Evolutionary conservation across 208 protist genomes (phyloP).

Genomic region (Leishmania gerbilli): DNA sequence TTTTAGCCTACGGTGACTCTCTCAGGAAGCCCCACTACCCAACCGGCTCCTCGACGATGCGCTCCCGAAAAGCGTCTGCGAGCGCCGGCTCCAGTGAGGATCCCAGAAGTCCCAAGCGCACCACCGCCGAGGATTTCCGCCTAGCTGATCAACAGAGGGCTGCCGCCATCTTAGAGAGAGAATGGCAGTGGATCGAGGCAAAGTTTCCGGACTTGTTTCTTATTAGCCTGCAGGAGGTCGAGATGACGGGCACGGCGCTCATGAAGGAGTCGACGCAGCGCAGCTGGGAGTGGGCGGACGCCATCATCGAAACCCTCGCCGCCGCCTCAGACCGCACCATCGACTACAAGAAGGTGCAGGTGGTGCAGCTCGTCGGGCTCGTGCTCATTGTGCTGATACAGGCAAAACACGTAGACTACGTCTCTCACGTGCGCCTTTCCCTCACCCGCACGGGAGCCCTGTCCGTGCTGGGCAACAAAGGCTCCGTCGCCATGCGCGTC

Average conservation of each 20-base stretch:
- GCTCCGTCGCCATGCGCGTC: slow-evolving; percentile 82
- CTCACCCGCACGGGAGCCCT: slow-evolving; percentile 78
- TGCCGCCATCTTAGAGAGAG: slow-evolving; percentile 1
- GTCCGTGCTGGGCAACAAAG: slow-evolving; percentile 90
- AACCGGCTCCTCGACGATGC: slow-evolving; percentile 13
- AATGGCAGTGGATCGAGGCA: slow-evolving; percentile 27
- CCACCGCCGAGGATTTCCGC: not conserved
- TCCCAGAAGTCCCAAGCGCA: not conserved
- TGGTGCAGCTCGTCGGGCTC: slow-evolving; percentile 80
- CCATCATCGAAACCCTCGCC: slow-evolving; percentile 60
- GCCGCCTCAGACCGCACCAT: slow-evolving; percentile 42
- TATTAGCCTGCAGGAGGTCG: slow-evolving; percentile 85
- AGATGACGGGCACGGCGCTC: slow-evolving; percentile 78
- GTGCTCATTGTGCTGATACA: slow-evolving; percentile 74
- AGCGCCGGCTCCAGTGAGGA: not conserved
- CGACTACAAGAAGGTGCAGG: slow-evolving; percentile 59
- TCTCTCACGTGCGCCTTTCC: slow-evolving; percentile 72
- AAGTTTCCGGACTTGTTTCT: slow-evolving; percentile 79
- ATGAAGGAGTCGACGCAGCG: slow-evolving; percentile 71
- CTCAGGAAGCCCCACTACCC: slow-evolving; percentile 4
- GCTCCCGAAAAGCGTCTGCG: slow-evolving; percentile 13
- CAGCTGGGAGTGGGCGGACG: slow-evolving; percentile 62
- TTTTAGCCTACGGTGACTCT: slow-evolving; percentile 15
- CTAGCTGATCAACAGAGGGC: slow-evolving; percentile 1
- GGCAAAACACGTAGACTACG: slow-evolving; percentile 55